A percentile compares a stretch with the other conserved stretches of the same genome.
Conservation (phyloP, 2,329 filamentous ascomycete genomes). For the Aspergillus sp. region DNA sequence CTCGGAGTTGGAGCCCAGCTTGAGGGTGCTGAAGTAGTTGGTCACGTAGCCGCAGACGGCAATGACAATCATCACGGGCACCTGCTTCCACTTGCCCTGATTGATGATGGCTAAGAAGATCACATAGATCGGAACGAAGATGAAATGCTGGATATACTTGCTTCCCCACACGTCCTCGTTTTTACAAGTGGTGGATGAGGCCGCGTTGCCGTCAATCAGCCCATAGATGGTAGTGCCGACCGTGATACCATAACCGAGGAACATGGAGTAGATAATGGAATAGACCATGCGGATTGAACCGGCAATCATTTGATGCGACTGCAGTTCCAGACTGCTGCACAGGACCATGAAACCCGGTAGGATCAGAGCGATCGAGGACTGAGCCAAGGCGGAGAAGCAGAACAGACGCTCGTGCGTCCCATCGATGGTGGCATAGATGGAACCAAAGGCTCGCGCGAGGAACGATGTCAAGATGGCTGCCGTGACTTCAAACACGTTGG, state of each 20-base stretch:
- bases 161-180: conserved; percentile 37
- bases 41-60: conserved; percentile 72
- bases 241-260: conserved; percentile 72
- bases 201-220: conserved; percentile 58
- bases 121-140: conserved; percentile 73
- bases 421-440: conserved; percentile 51
- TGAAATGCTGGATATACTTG: conserved; percentile 56
- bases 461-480: conserved; percentile 68
- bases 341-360: conserved; percentile 68
- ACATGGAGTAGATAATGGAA: conserved; percentile 71
- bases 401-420: conserved; percentile 48
- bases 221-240: conserved; percentile 67
- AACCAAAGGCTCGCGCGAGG: conserved; percentile 66
- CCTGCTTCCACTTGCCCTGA: conserved; percentile 76
- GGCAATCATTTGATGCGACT: conserved; percentile 68
- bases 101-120: conserved; percentile 75
- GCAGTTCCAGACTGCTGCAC: conserved; percentile 65
- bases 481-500: conserved; percentile 65
- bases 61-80: conserved; percentile 73
- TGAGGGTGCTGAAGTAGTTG: conserved; percentile 70
- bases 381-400: conserved; percentile 70
- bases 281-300: conserved; percentile 75
- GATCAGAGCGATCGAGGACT: conserved; percentile 75
- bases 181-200: conserved; percentile 46
- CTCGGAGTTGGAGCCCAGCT: conserved; percentile 70